Evolutionary conservation across 805 yeast species (phyloP).

Genomic region (Cyberlindnera saturnus): DNA sequence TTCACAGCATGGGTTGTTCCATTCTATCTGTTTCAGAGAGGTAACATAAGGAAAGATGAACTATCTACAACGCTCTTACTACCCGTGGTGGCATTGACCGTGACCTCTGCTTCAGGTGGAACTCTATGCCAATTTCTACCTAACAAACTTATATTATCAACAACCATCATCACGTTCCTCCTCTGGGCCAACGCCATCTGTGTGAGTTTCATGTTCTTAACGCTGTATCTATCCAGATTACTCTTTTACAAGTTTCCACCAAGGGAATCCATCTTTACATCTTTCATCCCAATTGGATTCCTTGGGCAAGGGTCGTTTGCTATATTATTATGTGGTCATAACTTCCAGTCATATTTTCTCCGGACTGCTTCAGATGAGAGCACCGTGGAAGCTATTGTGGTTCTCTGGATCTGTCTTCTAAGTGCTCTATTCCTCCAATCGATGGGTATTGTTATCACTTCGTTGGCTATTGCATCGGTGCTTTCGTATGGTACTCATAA

Average conservation of each 20-base stretch:
- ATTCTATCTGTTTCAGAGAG: conserved; percentile 34
- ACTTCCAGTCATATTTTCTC: conserved; percentile 24
- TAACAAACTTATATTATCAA: conserved; percentile 40
- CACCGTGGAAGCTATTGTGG: conserved; percentile 22
- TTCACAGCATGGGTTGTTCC: conserved; percentile 55
- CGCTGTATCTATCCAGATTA: conserved; percentile 56
- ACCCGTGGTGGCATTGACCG: conserved; percentile 78
- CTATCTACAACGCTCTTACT: conserved; percentile 56
- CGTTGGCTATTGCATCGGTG: conserved; percentile 33
- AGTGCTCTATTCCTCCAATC: conserved; percentile 41
- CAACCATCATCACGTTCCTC: conserved; percentile 48
- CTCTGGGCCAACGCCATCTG: conserved; percentile 67
- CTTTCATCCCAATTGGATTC: conserved; percentile 77
- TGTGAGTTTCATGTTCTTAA: conserved; percentile 48
- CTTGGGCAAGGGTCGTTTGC: conserved; percentile 82
- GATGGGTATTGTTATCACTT: conserved; percentile 54
- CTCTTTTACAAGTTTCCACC: conserved; percentile 54
- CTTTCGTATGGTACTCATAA: conserved; percentile 26
- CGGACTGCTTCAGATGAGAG: conserved; percentile 14
- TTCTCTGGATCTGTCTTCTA: conserved; percentile 31
- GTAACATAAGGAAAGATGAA: conserved; percentile 27
- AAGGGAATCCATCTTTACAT: conserved; percentile 49
- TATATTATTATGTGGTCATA: conserved; percentile 47
- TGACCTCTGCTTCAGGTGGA: conserved; percentile 67
- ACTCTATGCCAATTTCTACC: conserved; percentile 42